Evolutionary conservation across 129 eudicot genomes (phyloP), one percentile per base, ranked within the genome.

Genomic region (Lactuca sativa): DNA sequence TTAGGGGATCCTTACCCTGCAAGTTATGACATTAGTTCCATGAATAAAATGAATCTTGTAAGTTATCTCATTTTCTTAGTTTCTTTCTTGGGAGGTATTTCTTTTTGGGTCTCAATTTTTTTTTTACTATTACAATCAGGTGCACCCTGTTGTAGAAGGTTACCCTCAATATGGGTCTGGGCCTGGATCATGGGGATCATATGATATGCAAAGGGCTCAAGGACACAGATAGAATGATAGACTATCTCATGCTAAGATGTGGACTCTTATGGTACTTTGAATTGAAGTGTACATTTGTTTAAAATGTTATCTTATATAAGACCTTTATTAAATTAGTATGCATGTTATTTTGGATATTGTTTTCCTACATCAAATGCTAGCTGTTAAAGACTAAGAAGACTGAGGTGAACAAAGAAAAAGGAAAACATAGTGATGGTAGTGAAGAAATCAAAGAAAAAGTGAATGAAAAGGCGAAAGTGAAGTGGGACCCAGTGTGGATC

Each of bases 121-220:
- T 44, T 73, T 49, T 57, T 32, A 34, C 34, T 53, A 41, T 60
- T 56, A 36, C 9, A 47, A 67, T 56, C 86, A 84, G 92, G 77
- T 70, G 55, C 96, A 85, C 74, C 72, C 90, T 73, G 84, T 85
- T 78, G 88, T 75, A 48, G 93, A 91, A 85, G 89, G 75, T 66
- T 91, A 85, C 80, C 84, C 95, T 73, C 97, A 86, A 59, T 86
- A 88, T 86, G 96, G 82, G 68, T 80, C 90, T 78, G 96, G 86
- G 74, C 87, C 89, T 70, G 96, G 92, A 72, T 56, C 84, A 17
- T 92, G 97, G 97, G 96, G 87, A 55, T 47, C 91, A 52, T 84
- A 92, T 66, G 90, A 85, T 70, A 69, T 77, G 77, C 96, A 85
- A 75, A 80, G 83, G 76, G 78, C 81, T 80, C 92, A 86, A 72